phyloP scores from a whole-genome alignment of 495 filamentous ascomycete species.

The Polyplosphaeria fusca region DNA sequence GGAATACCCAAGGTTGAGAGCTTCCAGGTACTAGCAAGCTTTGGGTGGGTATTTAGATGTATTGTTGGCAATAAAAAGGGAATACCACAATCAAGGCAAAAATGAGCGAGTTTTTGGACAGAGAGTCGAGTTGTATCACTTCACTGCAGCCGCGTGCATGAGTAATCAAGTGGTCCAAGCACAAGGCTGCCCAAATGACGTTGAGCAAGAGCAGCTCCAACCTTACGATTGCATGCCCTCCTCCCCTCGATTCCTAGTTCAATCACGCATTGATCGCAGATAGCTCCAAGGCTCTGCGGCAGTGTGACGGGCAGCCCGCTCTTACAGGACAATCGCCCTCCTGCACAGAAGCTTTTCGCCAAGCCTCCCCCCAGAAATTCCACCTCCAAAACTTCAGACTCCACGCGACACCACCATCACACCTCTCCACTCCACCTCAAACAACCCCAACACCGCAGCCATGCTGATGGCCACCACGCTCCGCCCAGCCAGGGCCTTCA shows the following conservation, averaged over 20 bases:
- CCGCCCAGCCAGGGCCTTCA: slow-evolving; percentile 18
- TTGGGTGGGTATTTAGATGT: too few species aligned
- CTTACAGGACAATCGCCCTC: too few species aligned
- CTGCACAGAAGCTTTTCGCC: background rate
- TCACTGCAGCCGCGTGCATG: background rate
- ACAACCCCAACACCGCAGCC: background rate
- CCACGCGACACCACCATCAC: background rate
- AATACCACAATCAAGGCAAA: too few species aligned
- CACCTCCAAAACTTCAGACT: slow-evolving; percentile 15
- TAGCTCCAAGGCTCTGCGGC: too few species aligned
- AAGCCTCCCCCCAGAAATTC: slow-evolving; percentile 13
- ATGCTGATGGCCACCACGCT: slow-evolving; percentile 26
- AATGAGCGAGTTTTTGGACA: too few species aligned
- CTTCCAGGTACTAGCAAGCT: too few species aligned
- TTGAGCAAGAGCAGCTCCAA: background rate
- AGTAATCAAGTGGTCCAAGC: background rate
- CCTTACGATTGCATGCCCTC: background rate
- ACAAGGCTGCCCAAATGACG: background rate
- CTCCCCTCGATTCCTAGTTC: background rate
- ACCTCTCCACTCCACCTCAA: slow-evolving; percentile 5
- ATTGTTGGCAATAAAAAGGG: too few species aligned
- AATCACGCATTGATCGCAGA: too few species aligned
- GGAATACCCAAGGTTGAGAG: too few species aligned
- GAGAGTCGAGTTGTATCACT: too few species aligned
- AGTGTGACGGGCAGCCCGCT: too few species aligned